phyloP scores from a whole-genome alignment of 371 early-diverging fungal genomes.

The Dentiscutata heterogama region DNA sequence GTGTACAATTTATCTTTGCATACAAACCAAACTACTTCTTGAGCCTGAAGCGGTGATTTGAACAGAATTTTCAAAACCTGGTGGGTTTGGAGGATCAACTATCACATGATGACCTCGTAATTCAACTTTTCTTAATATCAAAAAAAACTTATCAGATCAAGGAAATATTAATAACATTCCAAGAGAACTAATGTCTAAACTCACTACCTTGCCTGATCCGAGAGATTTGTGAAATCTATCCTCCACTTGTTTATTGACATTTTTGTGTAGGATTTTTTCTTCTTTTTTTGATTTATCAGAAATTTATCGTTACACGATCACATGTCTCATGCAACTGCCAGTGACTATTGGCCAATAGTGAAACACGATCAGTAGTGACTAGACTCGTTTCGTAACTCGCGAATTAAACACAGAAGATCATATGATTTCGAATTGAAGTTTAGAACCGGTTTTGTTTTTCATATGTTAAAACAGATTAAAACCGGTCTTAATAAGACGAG shows the following conservation, averaged over 20 bases:
- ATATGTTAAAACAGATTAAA: no score
- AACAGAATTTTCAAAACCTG: slow-evolving; percentile 23
- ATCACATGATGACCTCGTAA: slow-evolving; percentile 18
- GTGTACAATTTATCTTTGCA: background rate
- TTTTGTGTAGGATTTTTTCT: background rate
- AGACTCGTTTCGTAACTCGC: no score
- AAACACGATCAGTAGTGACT: no score
- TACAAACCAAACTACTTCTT: slow-evolving; percentile 21
- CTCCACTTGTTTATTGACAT: slow-evolving; percentile 33
- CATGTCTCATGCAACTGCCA: no score
- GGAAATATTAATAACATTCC: background rate
- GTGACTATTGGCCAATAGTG: no score
- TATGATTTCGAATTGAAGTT: no score
- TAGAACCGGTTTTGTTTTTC: no score
- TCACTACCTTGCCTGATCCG: slow-evolving; percentile 19
- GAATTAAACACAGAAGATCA: no score
- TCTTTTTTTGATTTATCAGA: no score
- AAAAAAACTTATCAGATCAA: background rate
- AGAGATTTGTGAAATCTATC: slow-evolving; percentile 30
- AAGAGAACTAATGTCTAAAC: background rate
- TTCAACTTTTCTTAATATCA: slow-evolving; percentile 2
- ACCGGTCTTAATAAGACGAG: no score
- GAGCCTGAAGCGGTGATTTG: background rate
- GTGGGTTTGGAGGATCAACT: slow-evolving; percentile 33
- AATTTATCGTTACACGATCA: no score